phyloP scores from a whole-genome alignment of 2,329 filamentous ascomycete genomes.

The Monosporascus sp. region DNA sequence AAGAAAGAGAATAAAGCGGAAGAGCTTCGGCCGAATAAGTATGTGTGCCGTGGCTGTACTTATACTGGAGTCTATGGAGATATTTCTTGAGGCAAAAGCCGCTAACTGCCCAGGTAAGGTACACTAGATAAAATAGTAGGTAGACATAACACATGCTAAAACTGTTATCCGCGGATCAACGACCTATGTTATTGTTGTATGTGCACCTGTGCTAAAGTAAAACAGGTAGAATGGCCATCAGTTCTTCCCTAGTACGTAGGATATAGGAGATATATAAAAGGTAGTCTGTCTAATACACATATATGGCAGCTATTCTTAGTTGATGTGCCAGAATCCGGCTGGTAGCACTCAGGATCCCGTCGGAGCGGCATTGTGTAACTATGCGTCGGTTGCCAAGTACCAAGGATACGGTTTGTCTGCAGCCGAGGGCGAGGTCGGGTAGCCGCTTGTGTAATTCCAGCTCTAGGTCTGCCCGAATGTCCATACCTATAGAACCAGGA shows the following conservation, averaged over 20 bases:
- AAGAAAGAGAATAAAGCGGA: not conserved
- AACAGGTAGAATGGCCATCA: no score
- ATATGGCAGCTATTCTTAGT: not conserved
- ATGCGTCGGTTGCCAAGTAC: not conserved
- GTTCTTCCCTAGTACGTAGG: no score
- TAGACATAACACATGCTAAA: no score
- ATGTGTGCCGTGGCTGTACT: no score
- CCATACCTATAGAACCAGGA: not conserved
- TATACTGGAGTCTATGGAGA: not conserved
- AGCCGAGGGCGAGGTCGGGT: not conserved
- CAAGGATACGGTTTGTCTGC: not conserved
- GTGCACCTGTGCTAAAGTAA: no score
- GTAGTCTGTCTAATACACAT: not conserved
- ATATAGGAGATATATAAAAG: no score
- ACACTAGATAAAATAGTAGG: no score
- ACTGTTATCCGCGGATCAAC: no score
- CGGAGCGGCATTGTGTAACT: not conserved
- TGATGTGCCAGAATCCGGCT: not conserved
- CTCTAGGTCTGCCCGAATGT: not conserved
- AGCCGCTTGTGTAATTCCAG: not conserved
- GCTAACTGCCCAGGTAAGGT: not conserved
- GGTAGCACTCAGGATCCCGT: not conserved
- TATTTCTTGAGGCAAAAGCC: not conserved
- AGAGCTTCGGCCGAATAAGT: not conserved
- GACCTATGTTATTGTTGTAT: no score